Evolutionary conservation across 257 asterid genomes (phyloP), one percentile per base, ranked within the genome.

Genomic region (Gentiana straminea): DNA sequence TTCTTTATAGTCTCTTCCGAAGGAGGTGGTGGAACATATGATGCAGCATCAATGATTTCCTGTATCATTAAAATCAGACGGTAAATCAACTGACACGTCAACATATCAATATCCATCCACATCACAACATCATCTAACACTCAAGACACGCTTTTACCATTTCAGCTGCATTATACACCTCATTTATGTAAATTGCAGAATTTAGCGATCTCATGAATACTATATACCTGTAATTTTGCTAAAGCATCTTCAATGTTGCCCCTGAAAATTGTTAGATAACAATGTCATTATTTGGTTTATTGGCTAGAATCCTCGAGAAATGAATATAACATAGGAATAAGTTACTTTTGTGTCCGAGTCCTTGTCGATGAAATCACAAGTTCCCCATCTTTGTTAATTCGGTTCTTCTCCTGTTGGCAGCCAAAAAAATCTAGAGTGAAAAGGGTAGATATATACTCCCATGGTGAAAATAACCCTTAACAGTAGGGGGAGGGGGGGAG

Each of bases 11-110:
- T 81, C 79, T 85, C 95, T 73, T 74, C 77, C 43, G 99, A 79
- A 68, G 95, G 99, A 71, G 95, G 91, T 35, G 82, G 85, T 5
- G 99, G 95, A 35, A 82, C 95, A 60, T 92, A 92, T 1, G 95
- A 84, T 59, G 99, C 99, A 65, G 81, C 94, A 62, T 92, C 95
- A 54, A 92, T 84, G 67, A 92, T 92, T 52, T 76, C 94, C 99
- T 92, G 87, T 58, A 62, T 54, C 70, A 62, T 67, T 35, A 68
- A 65, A 65, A 56, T 32, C 33, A 64, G 52, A 67, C 57, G 41
- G 49, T 6, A 49, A 41, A 53, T 33, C 24, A 44, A 10, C 51
- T 15, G 13, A 53, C 2, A 9, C 46, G 7, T 41, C 46, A 41
- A 13, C 51, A 24, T 41, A 44, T 33, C 1, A 44, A 9, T 8